A percentile compares a stretch with the other conserved stretches of the same genome.
Evolutionary conservation across 371 early-diverging fungal genomes (phyloP).

Genomic region (Lichtheimia hyalospora): DNA sequence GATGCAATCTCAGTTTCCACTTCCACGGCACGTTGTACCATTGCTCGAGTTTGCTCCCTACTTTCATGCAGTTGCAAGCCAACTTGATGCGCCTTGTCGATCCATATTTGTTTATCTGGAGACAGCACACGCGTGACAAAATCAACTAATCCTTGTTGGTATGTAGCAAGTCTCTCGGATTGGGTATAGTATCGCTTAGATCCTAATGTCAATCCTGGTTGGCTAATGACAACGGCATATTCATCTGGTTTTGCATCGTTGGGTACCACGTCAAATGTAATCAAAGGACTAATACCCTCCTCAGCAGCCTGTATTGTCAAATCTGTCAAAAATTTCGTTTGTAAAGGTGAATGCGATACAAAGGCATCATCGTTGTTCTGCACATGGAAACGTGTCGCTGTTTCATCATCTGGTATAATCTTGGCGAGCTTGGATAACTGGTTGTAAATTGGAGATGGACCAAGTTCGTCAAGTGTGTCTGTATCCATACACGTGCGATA

Average conservation of each 20-base stretch:
- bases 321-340: no score
- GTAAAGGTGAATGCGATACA: no score
- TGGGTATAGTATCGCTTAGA: constrained; percentile 63
- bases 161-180: constrained; percentile 24
- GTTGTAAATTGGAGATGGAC: constrained; percentile 50
- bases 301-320: no score
- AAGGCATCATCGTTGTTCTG: no score
- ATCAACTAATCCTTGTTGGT: constrained; percentile 32
- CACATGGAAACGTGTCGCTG: no score
- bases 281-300: no score
- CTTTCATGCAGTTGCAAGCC: constrained; percentile 9
- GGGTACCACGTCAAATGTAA: no score
- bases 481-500: constrained; percentile 57
- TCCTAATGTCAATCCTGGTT: constrained; percentile 46
- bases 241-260: not conserved
- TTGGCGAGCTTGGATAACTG: constrained; percentile 13
- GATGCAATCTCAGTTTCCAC: constrained; percentile 53
- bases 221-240: constrained; percentile 37
- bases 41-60: constrained; percentile 11
- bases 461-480: constrained; percentile 31
- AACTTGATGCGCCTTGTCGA: constrained; percentile 2
- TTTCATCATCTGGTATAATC: no score
- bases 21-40: constrained; percentile 39
- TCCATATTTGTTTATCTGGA: not conserved
- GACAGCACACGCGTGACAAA: constrained; percentile 19